Evolutionary conservation across 2,329 filamentous ascomycete genomes (phyloP), one percentile per base, ranked within the genome.

Genomic region (Alternaria gaisen): DNA sequence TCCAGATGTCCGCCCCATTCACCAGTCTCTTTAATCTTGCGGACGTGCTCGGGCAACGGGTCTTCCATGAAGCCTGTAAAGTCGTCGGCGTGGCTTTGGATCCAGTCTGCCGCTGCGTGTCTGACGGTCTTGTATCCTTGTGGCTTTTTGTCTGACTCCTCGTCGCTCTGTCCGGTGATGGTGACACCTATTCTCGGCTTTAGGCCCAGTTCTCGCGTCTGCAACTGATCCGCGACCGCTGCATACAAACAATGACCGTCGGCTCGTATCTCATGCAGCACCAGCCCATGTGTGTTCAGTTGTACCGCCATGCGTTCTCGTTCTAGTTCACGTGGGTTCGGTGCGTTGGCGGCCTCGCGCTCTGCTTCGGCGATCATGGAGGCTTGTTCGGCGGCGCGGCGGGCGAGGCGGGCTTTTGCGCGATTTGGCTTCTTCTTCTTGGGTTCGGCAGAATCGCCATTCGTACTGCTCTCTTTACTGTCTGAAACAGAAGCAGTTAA

Each of bases 1-100:
- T 99, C 95, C 65, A 97, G 80, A 82, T 98, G 92, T 0, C 95
- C 95, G 51, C 95, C 95, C 95, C 95, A 99, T 80, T 97, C 94
- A 0, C 92, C 94, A 50, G 94, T 97, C 60, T 95, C 88, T 64
- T 89, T 83, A 61, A 99, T 92, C 80, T 91, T 92, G 47, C 81
- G 80, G 47, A 92, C 85, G 78, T 98, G 97, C 9, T 82, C 82
- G 3, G 87, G 86, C 47, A 97, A 76, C 14, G 90, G 88, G 76
- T 95, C 93, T 73, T 97, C 94, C 68, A 97, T 82, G 74, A 97
- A 99, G 0, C 91, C 90, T 58, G 85, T 88, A 77, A 97, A 98
- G 71, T 96, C 92, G 65, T 93, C 91, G 11, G 85, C 80, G 76
- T 97, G 88, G 14, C 81, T 77, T 60, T 82, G 79, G 73, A 99